These are phyloP conservation scores for Talaromyces verruculosus DNA, from an alignment of 2,329 filamentous ascomycete species.

Conservation along the genomic window DNA sequence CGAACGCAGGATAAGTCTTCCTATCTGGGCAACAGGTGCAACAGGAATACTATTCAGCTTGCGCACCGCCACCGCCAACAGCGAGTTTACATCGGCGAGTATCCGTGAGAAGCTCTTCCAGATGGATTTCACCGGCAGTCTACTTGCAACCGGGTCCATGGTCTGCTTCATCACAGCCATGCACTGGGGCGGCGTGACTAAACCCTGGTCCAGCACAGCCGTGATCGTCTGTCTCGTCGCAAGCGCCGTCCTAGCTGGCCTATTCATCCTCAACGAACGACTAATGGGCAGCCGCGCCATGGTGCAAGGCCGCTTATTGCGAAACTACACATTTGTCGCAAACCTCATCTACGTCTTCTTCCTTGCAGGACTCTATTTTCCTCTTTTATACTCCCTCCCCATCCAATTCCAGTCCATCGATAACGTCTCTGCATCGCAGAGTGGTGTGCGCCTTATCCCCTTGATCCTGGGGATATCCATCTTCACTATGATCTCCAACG, in stretches of 20 bases:
- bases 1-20: constrained; percentile 32
- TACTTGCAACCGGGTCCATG: constrained; percentile 26
- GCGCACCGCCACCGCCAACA: constrained; percentile 22
- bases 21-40: constrained; percentile 31
- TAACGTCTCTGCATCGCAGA: constrained; percentile 33
- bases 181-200: constrained; percentile 31
- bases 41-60: constrained; percentile 30
- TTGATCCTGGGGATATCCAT: constrained; percentile 38
- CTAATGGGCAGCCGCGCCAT: constrained; percentile 30
- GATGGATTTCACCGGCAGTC: constrained; percentile 30
- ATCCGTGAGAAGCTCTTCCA: constrained; percentile 27
- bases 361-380: constrained; percentile 34
- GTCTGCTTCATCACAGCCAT: constrained; percentile 29
- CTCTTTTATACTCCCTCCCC: constrained; percentile 36
- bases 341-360: constrained; percentile 38
- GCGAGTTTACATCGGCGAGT: background rate
- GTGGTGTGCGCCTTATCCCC: constrained; percentile 45
- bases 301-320: constrained; percentile 38
- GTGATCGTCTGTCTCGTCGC: constrained; percentile 27
- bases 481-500: constrained; percentile 32
- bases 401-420: constrained; percentile 22
- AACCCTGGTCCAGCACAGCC: constrained; percentile 25
- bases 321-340: constrained; percentile 36
- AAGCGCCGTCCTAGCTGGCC: constrained; percentile 24
- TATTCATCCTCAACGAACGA: constrained; percentile 24